Conservation (phyloP, 345 rosid species). For the Bruguiera sexangula region DNA sequence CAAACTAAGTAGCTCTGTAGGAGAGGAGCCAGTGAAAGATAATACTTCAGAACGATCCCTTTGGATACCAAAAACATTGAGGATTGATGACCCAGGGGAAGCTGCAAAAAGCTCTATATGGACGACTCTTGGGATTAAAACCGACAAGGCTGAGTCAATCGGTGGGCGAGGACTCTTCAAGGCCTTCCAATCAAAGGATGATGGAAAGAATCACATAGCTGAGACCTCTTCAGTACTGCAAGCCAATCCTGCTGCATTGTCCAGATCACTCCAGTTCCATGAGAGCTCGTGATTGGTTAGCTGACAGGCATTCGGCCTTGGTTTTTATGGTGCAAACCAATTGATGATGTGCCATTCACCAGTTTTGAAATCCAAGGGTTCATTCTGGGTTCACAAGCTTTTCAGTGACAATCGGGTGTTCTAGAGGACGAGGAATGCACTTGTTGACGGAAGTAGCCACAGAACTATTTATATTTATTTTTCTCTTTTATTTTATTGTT, state of each 20-base stretch:
- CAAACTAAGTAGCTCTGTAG: slow-evolving; percentile 31
- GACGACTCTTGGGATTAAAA: slow-evolving; percentile 77
- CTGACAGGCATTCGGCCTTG: slow-evolving; percentile 6
- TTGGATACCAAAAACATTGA: slow-evolving; percentile 85
- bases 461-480: slow-evolving; percentile 9
- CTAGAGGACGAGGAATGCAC: slow-evolving; percentile 3
- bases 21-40: slow-evolving; percentile 39
- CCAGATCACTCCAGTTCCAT: slow-evolving; percentile 73
- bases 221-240: slow-evolving; percentile 55
- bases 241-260: slow-evolving; percentile 87
- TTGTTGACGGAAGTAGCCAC: slow-evolving; percentile 22
- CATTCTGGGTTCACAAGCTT: slow-evolving; percentile 9
- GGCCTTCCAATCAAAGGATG: slow-evolving; percentile 53
- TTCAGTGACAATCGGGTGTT: background rate
- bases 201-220: slow-evolving; percentile 30
- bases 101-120: slow-evolving; percentile 94
- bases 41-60: slow-evolving; percentile 51
- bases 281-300: slow-evolving; percentile 45
- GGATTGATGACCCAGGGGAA: slow-evolving; percentile 78
- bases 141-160: slow-evolving; percentile 45
- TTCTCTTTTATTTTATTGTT: background rate
- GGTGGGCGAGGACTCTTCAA: slow-evolving; percentile 52
- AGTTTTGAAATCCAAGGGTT: slow-evolving; percentile 12
- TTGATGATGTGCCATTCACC: slow-evolving; percentile 7
- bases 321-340: slow-evolving; percentile 14